phyloP scores from a whole-genome alignment of 345 rosid species.

The Jatropha curcas region DNA sequence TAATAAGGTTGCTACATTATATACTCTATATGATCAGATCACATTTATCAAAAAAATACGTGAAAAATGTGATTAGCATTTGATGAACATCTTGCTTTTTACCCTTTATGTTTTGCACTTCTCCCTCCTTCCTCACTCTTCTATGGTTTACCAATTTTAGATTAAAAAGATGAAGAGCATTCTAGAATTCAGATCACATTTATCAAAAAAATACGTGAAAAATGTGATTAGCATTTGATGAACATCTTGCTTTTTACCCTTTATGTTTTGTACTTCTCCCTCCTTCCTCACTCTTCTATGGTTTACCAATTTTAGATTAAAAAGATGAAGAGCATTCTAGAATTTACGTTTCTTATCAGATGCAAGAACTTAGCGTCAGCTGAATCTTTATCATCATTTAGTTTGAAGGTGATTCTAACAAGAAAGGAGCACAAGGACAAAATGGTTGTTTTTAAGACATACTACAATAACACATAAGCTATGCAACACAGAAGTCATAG shows the following conservation, averaged over 20 bases:
- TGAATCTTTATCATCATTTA: not conserved
- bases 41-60: not conserved
- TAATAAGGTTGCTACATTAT: not conserved
- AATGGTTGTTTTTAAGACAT: not conserved
- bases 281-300: not conserved
- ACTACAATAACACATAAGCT: too few relatives aligned
- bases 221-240: not conserved
- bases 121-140: too few relatives aligned
- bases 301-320: not conserved
- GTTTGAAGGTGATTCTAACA: slow-evolving; percentile 8
- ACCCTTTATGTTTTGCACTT: not conserved
- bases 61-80: too few relatives aligned
- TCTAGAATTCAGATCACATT: not conserved
- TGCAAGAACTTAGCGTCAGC: not conserved
- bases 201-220: not conserved
- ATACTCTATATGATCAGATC: not conserved
- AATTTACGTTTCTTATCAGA: too few relatives aligned
- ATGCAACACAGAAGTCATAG: not conserved
- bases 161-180: not conserved
- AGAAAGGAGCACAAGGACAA: not conserved
- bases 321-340: not conserved
- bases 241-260: not conserved
- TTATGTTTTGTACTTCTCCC: not conserved
- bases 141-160: not conserved
- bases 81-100: not conserved